phyloP scores from a whole-genome alignment of 2,329 filamentous ascomycete genomes.

The Chrysoporthe puriensis region DNA sequence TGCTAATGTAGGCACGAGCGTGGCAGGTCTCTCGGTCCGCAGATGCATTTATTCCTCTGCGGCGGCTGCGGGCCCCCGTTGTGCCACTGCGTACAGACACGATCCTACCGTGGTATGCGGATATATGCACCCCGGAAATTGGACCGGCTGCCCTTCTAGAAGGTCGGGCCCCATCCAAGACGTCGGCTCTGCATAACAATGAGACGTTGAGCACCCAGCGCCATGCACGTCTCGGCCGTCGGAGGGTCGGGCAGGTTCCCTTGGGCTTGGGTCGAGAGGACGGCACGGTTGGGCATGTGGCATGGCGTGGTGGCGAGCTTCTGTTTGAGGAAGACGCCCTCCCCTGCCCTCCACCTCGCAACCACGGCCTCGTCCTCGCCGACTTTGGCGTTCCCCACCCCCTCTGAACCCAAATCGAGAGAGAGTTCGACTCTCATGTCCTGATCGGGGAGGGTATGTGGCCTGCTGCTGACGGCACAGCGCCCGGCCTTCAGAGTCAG shows the following conservation, averaged over 20 bases:
- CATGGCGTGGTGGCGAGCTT: neutral
- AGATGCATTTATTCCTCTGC: neutral
- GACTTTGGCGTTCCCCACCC: neutral
- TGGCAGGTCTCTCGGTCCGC: neutral
- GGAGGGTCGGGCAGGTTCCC: too few species aligned
- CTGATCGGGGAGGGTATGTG: too few species aligned
- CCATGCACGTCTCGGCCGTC: too few species aligned
- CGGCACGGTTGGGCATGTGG: neutral
- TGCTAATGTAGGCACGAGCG: too few species aligned
- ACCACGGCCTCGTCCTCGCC: neutral
- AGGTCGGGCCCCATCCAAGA: neutral
- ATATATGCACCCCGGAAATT: neutral
- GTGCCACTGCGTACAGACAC: neutral
- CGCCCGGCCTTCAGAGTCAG: too few species aligned
- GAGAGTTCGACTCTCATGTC: too few species aligned
- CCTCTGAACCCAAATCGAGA: too few species aligned
- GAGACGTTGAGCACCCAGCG: too few species aligned
- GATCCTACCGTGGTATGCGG: neutral
- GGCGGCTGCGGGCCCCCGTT: neutral
- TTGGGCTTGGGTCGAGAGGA: neutral
- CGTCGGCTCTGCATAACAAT: too few species aligned
- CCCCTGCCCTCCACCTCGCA: neutral
- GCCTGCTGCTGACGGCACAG: too few species aligned
- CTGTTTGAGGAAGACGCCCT: neutral
- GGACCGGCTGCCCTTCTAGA: neutral